phyloP scores from a whole-genome alignment of 164 flowering plant genomes.

The Santalum album region DNA sequence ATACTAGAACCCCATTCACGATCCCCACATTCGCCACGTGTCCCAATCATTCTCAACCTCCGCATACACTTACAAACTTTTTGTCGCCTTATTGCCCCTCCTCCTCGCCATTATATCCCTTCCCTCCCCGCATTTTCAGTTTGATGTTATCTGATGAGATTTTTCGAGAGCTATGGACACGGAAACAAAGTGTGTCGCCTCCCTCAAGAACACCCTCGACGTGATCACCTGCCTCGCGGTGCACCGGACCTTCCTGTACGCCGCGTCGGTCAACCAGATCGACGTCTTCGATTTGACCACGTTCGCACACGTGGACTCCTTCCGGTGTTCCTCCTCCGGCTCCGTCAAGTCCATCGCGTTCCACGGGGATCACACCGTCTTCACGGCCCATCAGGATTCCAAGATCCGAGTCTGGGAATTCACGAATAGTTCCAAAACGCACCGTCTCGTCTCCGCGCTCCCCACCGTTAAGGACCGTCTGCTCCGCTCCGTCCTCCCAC shows the following conservation, averaged over 20 bases:
- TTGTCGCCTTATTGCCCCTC: too few species aligned
- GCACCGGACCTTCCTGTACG: constrained; percentile 41
- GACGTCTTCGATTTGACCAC: constrained; percentile 42
- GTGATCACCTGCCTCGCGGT: constrained; percentile 44
- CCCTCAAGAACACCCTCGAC: constrained; percentile 24
- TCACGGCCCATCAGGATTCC: constrained; percentile 76
- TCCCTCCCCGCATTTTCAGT: too few species aligned
- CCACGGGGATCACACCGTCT: constrained; percentile 26
- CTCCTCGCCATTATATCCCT: too few species aligned
- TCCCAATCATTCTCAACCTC: too few species aligned
- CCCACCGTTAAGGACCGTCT: constrained; percentile 66
- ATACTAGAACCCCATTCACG: too few species aligned
- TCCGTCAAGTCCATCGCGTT: constrained; percentile 53
- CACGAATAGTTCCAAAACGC: constrained; percentile 24
- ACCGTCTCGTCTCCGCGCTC: constrained; percentile 41
- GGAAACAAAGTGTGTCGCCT: constrained; percentile 14
- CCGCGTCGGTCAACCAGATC: constrained; percentile 46
- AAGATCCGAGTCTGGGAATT: constrained; percentile 64
- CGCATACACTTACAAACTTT: too few species aligned
- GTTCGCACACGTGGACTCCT: constrained; percentile 29
- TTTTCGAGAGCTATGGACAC: too few species aligned
- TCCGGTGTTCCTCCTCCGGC: constrained; percentile 43
- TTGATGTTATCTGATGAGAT: too few species aligned
- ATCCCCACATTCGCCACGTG: too few species aligned
- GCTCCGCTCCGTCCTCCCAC: constrained; percentile 37